Evolutionary conservation across 1,139 yeast species (phyloP).

Genomic region (Sugiyamaella japonica): DNA sequence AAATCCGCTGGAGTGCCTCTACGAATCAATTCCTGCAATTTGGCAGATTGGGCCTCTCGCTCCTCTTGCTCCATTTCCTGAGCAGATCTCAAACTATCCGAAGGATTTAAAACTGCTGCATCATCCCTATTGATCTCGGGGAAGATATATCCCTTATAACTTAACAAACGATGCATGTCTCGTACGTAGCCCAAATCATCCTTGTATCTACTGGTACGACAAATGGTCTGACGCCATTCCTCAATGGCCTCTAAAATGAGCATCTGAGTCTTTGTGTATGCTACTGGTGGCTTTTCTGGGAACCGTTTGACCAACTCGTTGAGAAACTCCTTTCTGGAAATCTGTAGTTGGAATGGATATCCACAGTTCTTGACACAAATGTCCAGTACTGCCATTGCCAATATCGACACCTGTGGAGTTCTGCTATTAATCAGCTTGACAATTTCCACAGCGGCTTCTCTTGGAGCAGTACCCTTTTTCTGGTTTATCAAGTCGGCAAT

Average conservation of each 20-base stretch:
- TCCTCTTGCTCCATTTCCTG: slow-evolving; percentile 93
- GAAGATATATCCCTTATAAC: slow-evolving; percentile 85
- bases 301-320: slow-evolving; percentile 90
- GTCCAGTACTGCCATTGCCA: slow-evolving; percentile 65
- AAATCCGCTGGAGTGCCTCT: slow-evolving; percentile 95
- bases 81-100: slow-evolving; percentile 82
- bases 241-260: slow-evolving; percentile 86
- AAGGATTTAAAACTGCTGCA: slow-evolving; percentile 91
- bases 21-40: slow-evolving; percentile 90
- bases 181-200: slow-evolving; percentile 90
- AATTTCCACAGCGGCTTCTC: slow-evolving; percentile 92
- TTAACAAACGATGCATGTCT: slow-evolving; percentile 90
- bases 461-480: slow-evolving; percentile 85
- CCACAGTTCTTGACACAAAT: slow-evolving; percentile 97
- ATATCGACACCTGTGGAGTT: slow-evolving; percentile 73
- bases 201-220: slow-evolving; percentile 84
- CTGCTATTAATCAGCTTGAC: slow-evolving; percentile 80
- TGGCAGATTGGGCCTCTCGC: slow-evolving; percentile 88
- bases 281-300: slow-evolving; percentile 91
- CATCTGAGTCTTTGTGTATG: slow-evolving; percentile 80
- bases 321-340: slow-evolving; percentile 89
- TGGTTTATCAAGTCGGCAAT: slow-evolving; percentile 92
- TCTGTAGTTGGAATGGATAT: slow-evolving; percentile 92
- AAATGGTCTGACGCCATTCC: slow-evolving; percentile 96
- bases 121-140: slow-evolving; percentile 91